Conservation (phyloP, 2,329 filamentous ascomycete genomes). For the Fusarium globosum region DNA sequence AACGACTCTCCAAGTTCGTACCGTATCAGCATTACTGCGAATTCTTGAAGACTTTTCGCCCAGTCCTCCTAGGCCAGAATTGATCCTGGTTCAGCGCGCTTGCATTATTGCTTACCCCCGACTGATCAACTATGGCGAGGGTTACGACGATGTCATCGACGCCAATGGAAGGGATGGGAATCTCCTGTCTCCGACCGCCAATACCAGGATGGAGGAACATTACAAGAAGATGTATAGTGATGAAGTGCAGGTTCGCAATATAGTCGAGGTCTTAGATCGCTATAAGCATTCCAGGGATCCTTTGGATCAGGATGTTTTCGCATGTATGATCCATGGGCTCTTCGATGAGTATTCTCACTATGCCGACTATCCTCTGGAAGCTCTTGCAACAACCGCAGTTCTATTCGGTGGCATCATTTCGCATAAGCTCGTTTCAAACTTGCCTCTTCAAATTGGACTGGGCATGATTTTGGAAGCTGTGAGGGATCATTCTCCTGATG, state of each 20-base stretch:
- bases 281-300: slow-evolving; percentile 90
- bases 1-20: slow-evolving; percentile 84
- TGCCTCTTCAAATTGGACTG: slow-evolving; percentile 92
- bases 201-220: slow-evolving; percentile 94
- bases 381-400: slow-evolving; percentile 93
- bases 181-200: slow-evolving; percentile 79
- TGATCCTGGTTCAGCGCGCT: slow-evolving; percentile 83
- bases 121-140: slow-evolving; percentile 95
- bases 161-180: slow-evolving; percentile 86
- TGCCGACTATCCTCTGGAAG: slow-evolving; percentile 94
- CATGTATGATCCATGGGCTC: slow-evolving; percentile 97
- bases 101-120: slow-evolving; percentile 94
- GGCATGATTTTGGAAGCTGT: slow-evolving; percentile 99
- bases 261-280: slow-evolving; percentile 83
- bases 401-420: slow-evolving; percentile 97
- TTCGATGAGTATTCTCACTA: slow-evolving; percentile 99
- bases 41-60: slow-evolving; percentile 79
- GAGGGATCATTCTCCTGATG: slow-evolving; percentile 81
- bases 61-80: slow-evolving; percentile 69
- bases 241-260: slow-evolving; percentile 85
- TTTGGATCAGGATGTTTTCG: slow-evolving; percentile 91
- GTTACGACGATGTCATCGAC: slow-evolving; percentile 91
- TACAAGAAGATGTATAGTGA: slow-evolving; percentile 98
- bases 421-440: slow-evolving; percentile 87
- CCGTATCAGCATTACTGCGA: slow-evolving; percentile 81